Base-by-base conservation (phyloP, 768 basidiomycete genomes). In the Pulveroboletus sp. region DNA sequence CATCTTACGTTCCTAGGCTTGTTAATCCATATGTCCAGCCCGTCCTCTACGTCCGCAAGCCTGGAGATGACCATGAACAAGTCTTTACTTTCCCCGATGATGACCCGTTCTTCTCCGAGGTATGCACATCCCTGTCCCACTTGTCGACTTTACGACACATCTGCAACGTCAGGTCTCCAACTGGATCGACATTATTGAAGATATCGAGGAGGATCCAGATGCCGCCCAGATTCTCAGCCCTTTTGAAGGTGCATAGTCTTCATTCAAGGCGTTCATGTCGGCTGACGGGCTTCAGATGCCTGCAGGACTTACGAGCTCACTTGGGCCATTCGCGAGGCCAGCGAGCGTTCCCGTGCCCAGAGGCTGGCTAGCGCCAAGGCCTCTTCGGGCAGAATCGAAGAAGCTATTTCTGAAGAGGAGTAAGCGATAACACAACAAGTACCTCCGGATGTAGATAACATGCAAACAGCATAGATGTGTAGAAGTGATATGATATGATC, bases 11-110 rank as follows among this genome's bases (percentile, higher is more conserved):
- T n/a, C 43, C n/a, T 48, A 90, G 88, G 68, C 76, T 92, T 36
- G 85, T 89, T 42, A 90, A 98, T 70, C 94, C 95, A 16, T 98
- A 98, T 71, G 90, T 94, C 47, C 82, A 87, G 58, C 95, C 95
- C 6, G 77, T 88, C 6, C 82, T 98, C 29, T 85, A 87, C 64
- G 76, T 97, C 55, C 90, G 95, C 60, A 81, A 75, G 61, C 90
- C 90, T 5, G 91, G 87, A 45, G 85, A 84, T 62, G 89, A 92
- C 62, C 70, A 76, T 45, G 88, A 90, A 57, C 83, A 87, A 59
- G 75, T 73, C 25, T 72, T 81, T 59, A 74, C 73, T 36, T 93
- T 92, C 74, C 78, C 78, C 16, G 83, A 89, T 43, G 91, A 94
- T 60, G 91, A 94, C 62, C 90, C 91, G 5, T 94, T 92, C 80